These are phyloP conservation scores for Fraxinus platypoda DNA, from an alignment of 305 asterid species.

Conservation along the genomic window DNA sequence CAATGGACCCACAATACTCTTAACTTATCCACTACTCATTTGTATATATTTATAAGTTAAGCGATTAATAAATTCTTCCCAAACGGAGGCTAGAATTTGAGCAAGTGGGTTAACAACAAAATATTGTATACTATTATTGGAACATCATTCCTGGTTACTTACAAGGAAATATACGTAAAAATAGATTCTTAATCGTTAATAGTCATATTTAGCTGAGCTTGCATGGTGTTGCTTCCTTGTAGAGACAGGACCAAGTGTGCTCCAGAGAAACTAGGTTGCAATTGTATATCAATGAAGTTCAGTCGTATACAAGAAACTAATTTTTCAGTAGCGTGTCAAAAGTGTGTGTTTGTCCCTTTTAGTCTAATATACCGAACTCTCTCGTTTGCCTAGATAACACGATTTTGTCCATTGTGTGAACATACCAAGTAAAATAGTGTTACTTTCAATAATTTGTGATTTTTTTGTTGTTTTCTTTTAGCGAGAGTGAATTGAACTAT, in stretches of 20 bases:
- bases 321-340: neutral
- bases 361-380: neutral
- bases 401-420: neutral
- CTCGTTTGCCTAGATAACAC: neutral
- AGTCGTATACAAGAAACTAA: neutral
- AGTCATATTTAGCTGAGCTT: neutral
- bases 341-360: neutral
- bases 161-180: neutral
- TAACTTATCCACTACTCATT: neutral
- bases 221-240: neutral
- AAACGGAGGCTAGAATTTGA: neutral
- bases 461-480: neutral
- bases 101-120: neutral
- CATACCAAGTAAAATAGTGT: neutral
- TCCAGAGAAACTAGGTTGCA: neutral
- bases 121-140: neutral
- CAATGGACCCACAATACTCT: too few relatives aligned
- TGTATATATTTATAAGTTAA: too few relatives aligned
- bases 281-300: neutral
- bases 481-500: neutral
- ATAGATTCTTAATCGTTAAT: neutral
- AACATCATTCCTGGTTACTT: neutral
- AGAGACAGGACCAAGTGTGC: neutral
- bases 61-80: neutral
- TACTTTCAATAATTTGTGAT: neutral